Conservation (phyloP, 305 asterid species). For the Lippia alba region DNA sequence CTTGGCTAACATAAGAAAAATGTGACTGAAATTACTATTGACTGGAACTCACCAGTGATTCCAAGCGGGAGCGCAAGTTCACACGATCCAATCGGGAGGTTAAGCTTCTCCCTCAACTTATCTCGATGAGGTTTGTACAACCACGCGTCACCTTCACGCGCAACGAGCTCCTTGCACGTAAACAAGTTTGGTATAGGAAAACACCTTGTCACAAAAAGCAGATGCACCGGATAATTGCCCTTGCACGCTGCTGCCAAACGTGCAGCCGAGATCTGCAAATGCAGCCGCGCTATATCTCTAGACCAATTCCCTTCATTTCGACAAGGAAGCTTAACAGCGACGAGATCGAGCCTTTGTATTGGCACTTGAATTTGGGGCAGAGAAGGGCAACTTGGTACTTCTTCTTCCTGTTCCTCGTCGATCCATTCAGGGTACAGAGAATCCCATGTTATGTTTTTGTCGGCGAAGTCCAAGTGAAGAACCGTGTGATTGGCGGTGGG, state of each 20-base stretch:
- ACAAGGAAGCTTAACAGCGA: conserved; percentile 76
- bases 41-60: conserved; percentile 43
- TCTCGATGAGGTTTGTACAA: conserved; percentile 55
- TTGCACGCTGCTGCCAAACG: conserved; percentile 58
- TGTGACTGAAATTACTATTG: neutral
- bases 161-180: conserved; percentile 61
- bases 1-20: too few relatives aligned
- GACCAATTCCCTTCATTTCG: conserved; percentile 77
- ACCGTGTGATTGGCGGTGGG: conserved; percentile 45
- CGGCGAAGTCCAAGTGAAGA: conserved; percentile 42
- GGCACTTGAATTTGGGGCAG: conserved; percentile 59
- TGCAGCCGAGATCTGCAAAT: conserved; percentile 70
- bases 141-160: conserved; percentile 57
- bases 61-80: conserved; percentile 76
- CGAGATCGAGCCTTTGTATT: conserved; percentile 53
- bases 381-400: conserved; percentile 66
- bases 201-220: conserved; percentile 61
- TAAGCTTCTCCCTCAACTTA: conserved; percentile 58
- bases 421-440: conserved; percentile 79
- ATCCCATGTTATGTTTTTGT: conserved; percentile 62
- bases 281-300: conserved; percentile 71
- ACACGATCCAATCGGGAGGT: conserved; percentile 79
- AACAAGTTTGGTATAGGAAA: conserved; percentile 72
- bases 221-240: conserved; percentile 54
- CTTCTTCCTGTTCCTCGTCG: conserved; percentile 73